Conservation (phyloP, 169 alveolate genomes). For the Plasmodium vivax region DNA sequence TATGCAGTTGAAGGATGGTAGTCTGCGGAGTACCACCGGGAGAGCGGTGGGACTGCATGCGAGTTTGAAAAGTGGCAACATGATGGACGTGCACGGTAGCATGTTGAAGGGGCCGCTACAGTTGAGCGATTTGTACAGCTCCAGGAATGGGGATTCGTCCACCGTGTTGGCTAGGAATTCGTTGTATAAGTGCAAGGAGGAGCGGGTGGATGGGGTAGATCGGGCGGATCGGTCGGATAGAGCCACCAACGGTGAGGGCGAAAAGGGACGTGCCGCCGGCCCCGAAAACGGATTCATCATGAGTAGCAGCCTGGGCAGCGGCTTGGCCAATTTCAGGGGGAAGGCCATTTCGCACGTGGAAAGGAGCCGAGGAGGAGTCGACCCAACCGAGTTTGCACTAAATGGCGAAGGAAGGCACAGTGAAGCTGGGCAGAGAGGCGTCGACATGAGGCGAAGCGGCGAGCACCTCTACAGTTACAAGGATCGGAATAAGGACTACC, state of each 20-base stretch:
- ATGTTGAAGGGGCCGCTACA: neutral
- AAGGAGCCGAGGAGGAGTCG: neutral
- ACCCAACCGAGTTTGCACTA: neutral
- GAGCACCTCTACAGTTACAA: constrained; percentile 7
- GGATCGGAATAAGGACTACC: constrained; percentile 41
- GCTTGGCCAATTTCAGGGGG: neutral
- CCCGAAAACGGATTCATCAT: neutral
- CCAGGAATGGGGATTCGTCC: neutral
- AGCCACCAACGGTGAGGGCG: neutral
- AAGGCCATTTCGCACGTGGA: neutral
- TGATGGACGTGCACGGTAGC: neutral
- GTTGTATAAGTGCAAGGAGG: neutral
- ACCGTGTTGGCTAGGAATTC: constrained; percentile 14
- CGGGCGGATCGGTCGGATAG: too few species aligned
- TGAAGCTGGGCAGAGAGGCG: neutral
- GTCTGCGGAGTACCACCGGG: neutral
- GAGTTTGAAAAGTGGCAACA: neutral
- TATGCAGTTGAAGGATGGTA: neutral
- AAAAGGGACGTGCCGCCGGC: neutral
- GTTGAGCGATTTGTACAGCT: neutral
- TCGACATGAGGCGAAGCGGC: neutral
- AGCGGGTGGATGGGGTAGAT: neutral
- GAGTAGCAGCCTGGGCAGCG: neutral
- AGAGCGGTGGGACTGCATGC: neutral
- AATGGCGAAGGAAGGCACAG: neutral